Evolutionary conservation across 2,329 filamentous ascomycete genomes (phyloP), one percentile per base, ranked within the genome.

Genomic region (Aspergillus carbonarius): DNA sequence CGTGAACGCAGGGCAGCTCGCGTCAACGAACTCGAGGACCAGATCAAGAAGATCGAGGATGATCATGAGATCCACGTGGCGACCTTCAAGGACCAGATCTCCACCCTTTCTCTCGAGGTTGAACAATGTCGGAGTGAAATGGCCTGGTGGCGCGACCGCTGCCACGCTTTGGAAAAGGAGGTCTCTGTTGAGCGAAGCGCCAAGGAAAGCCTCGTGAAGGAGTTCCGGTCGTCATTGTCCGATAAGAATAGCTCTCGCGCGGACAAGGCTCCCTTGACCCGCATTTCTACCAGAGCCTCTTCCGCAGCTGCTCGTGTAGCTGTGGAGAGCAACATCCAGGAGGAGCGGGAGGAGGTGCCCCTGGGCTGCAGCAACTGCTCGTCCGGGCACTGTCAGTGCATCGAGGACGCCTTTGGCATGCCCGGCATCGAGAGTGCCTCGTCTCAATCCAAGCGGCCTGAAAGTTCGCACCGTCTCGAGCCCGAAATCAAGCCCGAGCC

Each of bases 1-100:
- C 85, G 93, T 34, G 92, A 96, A 76, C 84, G 93, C 58, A 86
- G 93, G 63, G 91, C 91, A 2, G 91, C 91, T 23, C 89, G 91
- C 39, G 91, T 97, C 6, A 88, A 89, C 39, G 93, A 85, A 63
- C 76, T 86, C 47, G 79, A 83, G 60, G 79, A 84, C 52, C 74
- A 81, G 54, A 74, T 81, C 42, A 81, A 79, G 63, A 70, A 77
- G 52, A 77, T 79, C 32, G 78, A 81, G 65, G 77, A 80, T 37
- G 75, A 78, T 44, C 72, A 79, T 63, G 77, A 78, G n/a, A 66
- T 72, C 34, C 74, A 78, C 52, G 68, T 78, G 58, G 68, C 73
- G 12, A 82, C 86, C 7, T 82, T 85, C 62, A 77, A 79, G 47
- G 83, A 88, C 63, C 76, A 81, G 55, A 86, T 82, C 35, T 66